phyloP scores from a whole-genome alignment of 202 grass and related monocot genomes.

The Panicum virgatum region DNA sequence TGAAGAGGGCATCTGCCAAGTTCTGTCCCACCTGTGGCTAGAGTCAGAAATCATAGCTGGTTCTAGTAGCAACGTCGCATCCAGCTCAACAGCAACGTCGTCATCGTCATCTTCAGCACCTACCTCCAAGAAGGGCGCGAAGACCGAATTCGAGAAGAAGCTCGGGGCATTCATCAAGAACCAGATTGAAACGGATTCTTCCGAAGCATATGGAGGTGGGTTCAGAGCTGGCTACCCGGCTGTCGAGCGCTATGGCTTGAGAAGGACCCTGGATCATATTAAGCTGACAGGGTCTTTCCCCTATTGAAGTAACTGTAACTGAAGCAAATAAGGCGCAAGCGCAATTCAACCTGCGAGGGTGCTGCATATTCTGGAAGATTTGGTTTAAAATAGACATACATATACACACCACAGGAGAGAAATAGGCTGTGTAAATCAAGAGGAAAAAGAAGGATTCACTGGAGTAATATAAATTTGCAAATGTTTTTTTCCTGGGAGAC shows the following conservation, averaged over 20 bases:
- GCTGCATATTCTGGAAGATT: conserved; percentile 32
- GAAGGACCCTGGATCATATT: conserved; percentile 75
- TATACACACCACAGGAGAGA: conserved; percentile 6
- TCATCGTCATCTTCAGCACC: conserved; percentile 50
- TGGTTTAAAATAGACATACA: neutral
- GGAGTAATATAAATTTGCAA: no score
- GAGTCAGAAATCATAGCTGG: conserved; percentile 81
- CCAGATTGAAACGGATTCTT: conserved; percentile 76
- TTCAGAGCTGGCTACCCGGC: conserved; percentile 50
- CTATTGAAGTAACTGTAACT: conserved; percentile 35
- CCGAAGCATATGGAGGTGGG: conserved; percentile 60
- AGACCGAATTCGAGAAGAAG: conserved; percentile 63
- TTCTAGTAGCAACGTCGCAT: conserved; percentile 27
- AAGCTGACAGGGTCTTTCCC: conserved; percentile 63
- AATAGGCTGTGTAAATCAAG: neutral
- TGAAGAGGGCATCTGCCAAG: conserved; percentile 95
- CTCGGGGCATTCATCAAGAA: conserved; percentile 79
- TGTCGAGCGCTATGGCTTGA: conserved; percentile 57
- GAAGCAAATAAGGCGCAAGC: neutral
- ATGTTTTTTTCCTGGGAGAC: no score
- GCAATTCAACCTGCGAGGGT: neutral
- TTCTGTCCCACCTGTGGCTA: conserved; percentile 80
- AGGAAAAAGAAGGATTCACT: no score
- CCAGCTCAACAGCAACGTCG: conserved; percentile 45
- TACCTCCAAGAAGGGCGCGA: conserved; percentile 60